Conservation (phyloP, 2,329 filamentous ascomycete species). For the Trichoderma atrobrunneum region DNA sequence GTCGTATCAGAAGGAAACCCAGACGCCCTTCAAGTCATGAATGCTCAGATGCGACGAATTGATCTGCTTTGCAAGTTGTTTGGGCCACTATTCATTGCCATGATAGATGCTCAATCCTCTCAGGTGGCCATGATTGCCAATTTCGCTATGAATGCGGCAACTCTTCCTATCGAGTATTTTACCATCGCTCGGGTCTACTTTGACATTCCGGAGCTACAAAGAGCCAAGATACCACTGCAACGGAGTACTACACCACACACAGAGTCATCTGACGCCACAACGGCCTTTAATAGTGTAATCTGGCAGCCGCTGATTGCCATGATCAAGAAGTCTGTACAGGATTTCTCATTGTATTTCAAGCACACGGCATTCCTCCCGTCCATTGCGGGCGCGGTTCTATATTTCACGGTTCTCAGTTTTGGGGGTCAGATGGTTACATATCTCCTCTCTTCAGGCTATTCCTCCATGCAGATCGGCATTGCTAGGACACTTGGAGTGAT, state of each 20-base stretch:
- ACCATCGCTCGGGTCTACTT: conserved; percentile 42
- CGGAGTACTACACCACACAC: not conserved
- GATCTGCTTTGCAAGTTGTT: conserved; percentile 59
- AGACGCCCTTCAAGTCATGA: conserved; percentile 37
- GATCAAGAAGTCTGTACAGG: not conserved
- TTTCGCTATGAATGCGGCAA: conserved; percentile 48
- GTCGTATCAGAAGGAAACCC: conserved; percentile 26
- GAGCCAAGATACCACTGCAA: conserved; percentile 21
- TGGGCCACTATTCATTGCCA: conserved; percentile 53
- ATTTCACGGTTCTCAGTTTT: conserved; percentile 60
- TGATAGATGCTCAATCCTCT: conserved; percentile 50
- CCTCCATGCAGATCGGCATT: conserved; percentile 49
- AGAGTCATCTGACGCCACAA: not conserved
- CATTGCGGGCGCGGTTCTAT: conserved; percentile 56
- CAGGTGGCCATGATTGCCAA: conserved; percentile 47
- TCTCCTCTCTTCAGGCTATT: conserved; percentile 53
- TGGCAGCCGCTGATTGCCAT: not conserved
- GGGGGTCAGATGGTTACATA: conserved; percentile 64
- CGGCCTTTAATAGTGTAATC: not conserved
- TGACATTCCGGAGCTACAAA: conserved; percentile 29
- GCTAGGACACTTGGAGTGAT: conserved; percentile 51
- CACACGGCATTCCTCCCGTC: conserved; percentile 60
- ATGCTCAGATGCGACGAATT: conserved; percentile 61
- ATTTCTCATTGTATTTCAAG: conserved; percentile 43
- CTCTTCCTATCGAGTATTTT: conserved; percentile 51